Conservation (phyloP, 1,139 yeast species). For the Debaryomyces nepalensis region DNA sequence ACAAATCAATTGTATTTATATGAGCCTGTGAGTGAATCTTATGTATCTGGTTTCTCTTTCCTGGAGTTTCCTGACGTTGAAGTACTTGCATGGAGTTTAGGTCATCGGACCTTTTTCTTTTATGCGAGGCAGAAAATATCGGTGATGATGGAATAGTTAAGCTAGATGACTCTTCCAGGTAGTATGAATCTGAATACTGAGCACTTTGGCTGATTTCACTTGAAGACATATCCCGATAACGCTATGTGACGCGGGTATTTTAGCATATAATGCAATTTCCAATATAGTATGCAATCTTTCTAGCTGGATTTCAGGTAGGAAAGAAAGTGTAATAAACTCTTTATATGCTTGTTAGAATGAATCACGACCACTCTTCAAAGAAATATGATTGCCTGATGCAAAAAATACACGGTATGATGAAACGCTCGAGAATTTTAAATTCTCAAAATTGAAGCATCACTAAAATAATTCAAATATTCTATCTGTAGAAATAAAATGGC, state of each 20-base stretch:
- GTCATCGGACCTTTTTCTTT: constrained; percentile 13
- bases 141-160: constrained; percentile 14
- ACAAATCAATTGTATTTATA: constrained; percentile 32
- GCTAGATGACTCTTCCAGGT: neutral
- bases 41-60: constrained; percentile 30
- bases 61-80: too few relatives aligned
- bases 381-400: too few relatives aligned
- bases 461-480: neutral
- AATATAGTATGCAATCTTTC: too few relatives aligned
- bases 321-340: too few relatives aligned
- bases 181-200: constrained; percentile 1
- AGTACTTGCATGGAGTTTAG: constrained; percentile 3
- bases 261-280: too few relatives aligned
- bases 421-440: too few relatives aligned
- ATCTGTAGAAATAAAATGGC: neutral
- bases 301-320: neutral
- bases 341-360: too few relatives aligned
- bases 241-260: neutral
- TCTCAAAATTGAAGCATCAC: constrained; percentile 5
- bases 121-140: constrained; percentile 1
- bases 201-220: neutral
- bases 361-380: too few relatives aligned
- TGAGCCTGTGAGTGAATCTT: constrained; percentile 39
- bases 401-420: too few relatives aligned
- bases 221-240: neutral